Evolutionary conservation across 768 basidiomycete genomes (phyloP).

Genomic region (Pisolithus tinctorius): DNA sequence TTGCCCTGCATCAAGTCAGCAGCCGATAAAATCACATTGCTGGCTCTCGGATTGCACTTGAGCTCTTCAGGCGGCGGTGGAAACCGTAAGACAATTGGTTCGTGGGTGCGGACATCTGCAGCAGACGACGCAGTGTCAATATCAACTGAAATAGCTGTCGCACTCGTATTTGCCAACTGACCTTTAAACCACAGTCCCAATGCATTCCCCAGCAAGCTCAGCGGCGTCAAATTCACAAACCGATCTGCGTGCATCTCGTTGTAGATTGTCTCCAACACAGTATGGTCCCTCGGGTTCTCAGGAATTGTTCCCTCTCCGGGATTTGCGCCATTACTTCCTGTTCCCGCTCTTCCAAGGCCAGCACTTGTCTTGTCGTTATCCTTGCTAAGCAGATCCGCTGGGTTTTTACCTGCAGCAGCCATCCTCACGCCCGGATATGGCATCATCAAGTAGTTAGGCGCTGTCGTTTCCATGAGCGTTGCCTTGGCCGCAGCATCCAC

Average conservation of each 20-base stretch:
- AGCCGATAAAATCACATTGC: constrained; percentile 15
- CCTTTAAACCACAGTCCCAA: constrained; percentile 59
- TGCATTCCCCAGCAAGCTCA: constrained; percentile 52
- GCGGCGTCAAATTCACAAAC: constrained; percentile 61
- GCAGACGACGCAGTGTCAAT: background rate
- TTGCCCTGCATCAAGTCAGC: constrained; percentile 30
- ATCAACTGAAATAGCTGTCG: constrained; percentile 1
- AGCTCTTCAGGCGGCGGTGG: constrained; percentile 32
- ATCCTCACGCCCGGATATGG: background rate
- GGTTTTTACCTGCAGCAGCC: background rate
- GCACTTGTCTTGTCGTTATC: background rate
- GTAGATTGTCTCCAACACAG: constrained; percentile 57
- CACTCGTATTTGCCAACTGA: constrained; percentile 18
- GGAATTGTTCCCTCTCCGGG: constrained; percentile 9
- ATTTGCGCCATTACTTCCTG: background rate
- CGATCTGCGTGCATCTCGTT: constrained; percentile 59
- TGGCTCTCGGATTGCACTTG: background rate
- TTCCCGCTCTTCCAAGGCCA: too few relatives aligned
- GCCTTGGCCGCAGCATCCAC: constrained; percentile 3
- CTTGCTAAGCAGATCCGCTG: background rate
- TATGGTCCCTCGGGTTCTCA: constrained; percentile 60
- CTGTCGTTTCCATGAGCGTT: background rate
- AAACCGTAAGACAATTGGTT: constrained; percentile 54
- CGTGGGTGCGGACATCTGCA: constrained; percentile 60
- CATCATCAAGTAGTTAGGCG: background rate